phyloP scores from a whole-genome alignment of 768 basidiomycete genomes.

The Mycena vitilis region DNA sequence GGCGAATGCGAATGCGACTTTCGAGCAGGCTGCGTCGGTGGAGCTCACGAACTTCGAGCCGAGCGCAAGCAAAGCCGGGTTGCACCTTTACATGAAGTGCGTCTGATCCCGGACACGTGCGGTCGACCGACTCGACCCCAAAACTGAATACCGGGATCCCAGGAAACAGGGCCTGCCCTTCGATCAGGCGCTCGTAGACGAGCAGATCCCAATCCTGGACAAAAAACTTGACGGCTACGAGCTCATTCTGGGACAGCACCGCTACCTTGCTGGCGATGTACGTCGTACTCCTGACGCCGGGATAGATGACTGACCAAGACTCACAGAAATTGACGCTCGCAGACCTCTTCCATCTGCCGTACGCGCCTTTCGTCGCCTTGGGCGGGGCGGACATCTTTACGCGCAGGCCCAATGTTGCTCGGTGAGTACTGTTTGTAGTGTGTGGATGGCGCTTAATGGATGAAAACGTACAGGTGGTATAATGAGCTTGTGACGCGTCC shows the following conservation, averaged over 20 bases:
- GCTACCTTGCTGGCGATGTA: constrained; percentile 56
- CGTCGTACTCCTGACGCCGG: constrained; percentile 20
- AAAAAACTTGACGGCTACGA: constrained; percentile 55
- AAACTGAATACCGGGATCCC: not conserved
- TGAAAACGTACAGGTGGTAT: not conserved
- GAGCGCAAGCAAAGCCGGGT: not conserved
- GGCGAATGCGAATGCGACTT: constrained; percentile 40
- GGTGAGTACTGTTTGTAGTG: not conserved
- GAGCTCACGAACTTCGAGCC: constrained; percentile 19
- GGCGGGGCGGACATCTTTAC: not conserved
- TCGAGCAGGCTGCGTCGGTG: constrained; percentile 35
- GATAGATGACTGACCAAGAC: not conserved
- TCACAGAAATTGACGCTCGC: not conserved
- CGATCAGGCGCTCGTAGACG: constrained; percentile 42
- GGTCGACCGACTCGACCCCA: not conserved
- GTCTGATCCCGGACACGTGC: not conserved
- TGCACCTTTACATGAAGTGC: constrained; percentile 6
- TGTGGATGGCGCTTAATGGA: not conserved
- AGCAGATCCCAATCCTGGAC: constrained; percentile 39
- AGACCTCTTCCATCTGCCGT: constrained; percentile 51
- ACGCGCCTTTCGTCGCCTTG: constrained; percentile 18
- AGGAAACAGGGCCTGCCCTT: constrained; percentile 27
- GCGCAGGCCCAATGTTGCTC: not conserved
- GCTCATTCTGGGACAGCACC: constrained; percentile 52
- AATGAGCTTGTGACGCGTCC: constrained; percentile 8